Evolutionary conservation across 176 grass and related monocot species (phyloP).

Genomic region (Rhipidocladum racemiflorum): DNA sequence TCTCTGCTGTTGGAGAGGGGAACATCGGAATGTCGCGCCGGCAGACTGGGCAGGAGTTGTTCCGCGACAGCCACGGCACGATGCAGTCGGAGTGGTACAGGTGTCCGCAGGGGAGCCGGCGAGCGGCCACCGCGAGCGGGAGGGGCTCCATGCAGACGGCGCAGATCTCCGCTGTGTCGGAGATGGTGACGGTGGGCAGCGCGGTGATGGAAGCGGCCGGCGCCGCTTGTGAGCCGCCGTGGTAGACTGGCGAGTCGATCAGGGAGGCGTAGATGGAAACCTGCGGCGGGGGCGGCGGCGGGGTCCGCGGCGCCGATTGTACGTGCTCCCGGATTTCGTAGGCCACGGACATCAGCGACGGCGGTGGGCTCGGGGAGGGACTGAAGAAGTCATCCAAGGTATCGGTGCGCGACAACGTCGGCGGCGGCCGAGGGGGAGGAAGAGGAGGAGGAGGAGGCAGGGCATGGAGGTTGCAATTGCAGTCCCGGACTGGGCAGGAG

Average conservation of each 20-base stretch:
- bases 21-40: background rate
- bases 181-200: background rate
- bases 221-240: background rate
- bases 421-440: background rate
- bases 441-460: background rate
- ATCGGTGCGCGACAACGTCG: background rate
- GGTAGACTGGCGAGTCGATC: background rate
- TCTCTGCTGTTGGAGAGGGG: background rate
- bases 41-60: slow-evolving; percentile 39
- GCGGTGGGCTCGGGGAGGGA: background rate
- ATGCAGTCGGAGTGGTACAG: slow-evolving; percentile 29
- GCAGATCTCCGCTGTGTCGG: background rate
- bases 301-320: background rate
- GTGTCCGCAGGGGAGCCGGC: slow-evolving; percentile 10
- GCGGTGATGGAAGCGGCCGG: background rate
- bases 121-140: background rate
- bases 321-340: background rate
- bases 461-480: background rate
- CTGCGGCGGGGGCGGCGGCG: background rate
- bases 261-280: background rate
- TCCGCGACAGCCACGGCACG: background rate
- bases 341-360: background rate
- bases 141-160: background rate
- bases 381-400: background rate
- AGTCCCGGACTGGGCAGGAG: background rate